These are phyloP conservation scores for Penicillium cinerascens DNA, from an alignment of 495 filamentous ascomycete genomes.

Conservation along the genomic window DNA sequence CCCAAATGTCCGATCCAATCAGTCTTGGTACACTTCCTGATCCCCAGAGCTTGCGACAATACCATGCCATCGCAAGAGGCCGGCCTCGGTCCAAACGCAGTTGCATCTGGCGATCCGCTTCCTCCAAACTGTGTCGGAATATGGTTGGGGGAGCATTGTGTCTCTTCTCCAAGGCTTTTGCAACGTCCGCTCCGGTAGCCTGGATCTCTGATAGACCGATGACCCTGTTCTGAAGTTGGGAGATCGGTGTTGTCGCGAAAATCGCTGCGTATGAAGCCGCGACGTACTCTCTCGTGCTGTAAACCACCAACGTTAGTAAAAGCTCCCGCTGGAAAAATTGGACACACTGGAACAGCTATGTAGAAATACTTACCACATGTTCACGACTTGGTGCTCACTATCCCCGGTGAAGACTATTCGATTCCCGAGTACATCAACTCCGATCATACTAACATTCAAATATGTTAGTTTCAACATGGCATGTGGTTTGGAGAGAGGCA, in stretches of 20 bases:
- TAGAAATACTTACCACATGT: conserved; percentile 9
- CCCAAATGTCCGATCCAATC: conserved; percentile 7
- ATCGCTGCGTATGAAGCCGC: conserved; percentile 16
- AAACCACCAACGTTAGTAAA: neutral
- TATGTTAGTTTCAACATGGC: neutral
- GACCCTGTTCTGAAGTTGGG: conserved; percentile 3
- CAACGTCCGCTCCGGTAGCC: conserved; percentile 15
- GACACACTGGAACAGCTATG: conserved; percentile 4
- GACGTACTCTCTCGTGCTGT: conserved; percentile 19
- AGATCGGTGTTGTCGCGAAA: conserved; percentile 16
- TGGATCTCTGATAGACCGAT: conserved; percentile 15
- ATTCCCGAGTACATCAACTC: conserved; percentile 14
- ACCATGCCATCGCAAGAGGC: conserved; percentile 6
- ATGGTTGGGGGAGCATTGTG: conserved; percentile 4
- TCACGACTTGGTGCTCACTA: neutral
- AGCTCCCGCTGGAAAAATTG: neutral
- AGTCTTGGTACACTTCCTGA: conserved; percentile 8
- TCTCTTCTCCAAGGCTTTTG: conserved; percentile 5
- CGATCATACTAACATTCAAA: conserved; percentile 8
- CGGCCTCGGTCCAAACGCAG: neutral
- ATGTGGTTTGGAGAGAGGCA: neutral
- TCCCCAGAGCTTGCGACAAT: conserved; percentile 19
- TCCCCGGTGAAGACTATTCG: conserved; percentile 14
- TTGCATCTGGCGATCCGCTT: conserved; percentile 8
- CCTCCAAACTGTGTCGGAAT: conserved; percentile 5